Evolutionary conservation across 2,329 filamentous ascomycete genomes (phyloP).

Genomic region (Onygenales sp.): DNA sequence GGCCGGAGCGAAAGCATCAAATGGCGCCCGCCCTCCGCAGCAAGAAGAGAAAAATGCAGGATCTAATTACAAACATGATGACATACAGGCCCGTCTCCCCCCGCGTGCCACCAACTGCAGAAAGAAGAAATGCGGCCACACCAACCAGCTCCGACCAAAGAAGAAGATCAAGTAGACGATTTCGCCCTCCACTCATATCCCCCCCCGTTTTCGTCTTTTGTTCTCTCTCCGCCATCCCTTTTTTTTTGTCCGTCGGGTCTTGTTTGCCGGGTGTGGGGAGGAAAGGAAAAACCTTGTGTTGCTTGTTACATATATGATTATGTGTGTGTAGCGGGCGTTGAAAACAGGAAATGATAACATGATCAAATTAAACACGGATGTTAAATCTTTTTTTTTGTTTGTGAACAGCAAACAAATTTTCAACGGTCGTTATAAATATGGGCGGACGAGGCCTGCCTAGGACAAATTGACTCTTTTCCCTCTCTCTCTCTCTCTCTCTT

Average conservation of each 20-base stretch:
- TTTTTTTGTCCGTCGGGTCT: conserved; percentile 2
- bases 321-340: neutral
- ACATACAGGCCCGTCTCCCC: conserved; percentile 63
- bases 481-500: too few species aligned
- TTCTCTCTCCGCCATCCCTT: neutral
- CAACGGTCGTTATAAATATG: too few species aligned
- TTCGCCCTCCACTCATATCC: conserved; percentile 1
- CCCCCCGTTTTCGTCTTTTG: neutral
- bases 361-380: neutral
- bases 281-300: neutral
- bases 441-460: too few species aligned
- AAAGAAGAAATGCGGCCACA: conserved; percentile 99
- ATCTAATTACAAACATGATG: neutral
- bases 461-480: too few species aligned
- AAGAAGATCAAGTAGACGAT: conserved; percentile 89
- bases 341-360: neutral
- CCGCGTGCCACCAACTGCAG: conserved; percentile 99
- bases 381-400: neutral
- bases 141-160: conserved; percentile 99
- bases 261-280: neutral
- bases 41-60: neutral
- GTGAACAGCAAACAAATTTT: neutral
- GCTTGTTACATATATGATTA: neutral
- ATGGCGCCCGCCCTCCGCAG: too few species aligned
- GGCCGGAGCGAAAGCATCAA: neutral